Evolutionary conservation across 164 flowering plant species (phyloP), one percentile per base, ranked within the genome.

Genomic region (Cinnamomum micranthum): DNA sequence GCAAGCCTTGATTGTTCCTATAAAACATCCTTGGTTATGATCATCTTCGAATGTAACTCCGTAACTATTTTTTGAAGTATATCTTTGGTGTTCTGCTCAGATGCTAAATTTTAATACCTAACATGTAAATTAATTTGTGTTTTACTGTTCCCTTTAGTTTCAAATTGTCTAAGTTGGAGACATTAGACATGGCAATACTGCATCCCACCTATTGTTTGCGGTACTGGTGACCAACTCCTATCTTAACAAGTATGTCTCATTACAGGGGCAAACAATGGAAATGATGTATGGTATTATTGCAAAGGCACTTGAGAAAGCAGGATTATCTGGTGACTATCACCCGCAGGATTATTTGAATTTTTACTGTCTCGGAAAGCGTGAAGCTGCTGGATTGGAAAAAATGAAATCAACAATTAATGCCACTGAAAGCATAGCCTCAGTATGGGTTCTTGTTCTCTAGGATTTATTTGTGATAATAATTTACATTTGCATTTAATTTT

Each of bases 341-440:
- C 92, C 91, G 6, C 87, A 83, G 22, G 94, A 92, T 73, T 90
- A 86, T 75, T 77, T 92, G 77, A 89, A 85, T 75, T 89, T 90
- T 68, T 90, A 83, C 76, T 89, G 93, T 78, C 87, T 89, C 15
- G 93, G 93, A 17, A 88, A 87, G 64, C 85, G 91, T 33, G 90
- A 87, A 75, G 76, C 77, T 63, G 11, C 64, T 31, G 65, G 79
- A n/a, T n/a, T 69, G 14, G 81, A 72, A 74, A 62, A 71, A 31
- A 71, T 81, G 25, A 67, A 80, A 6, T 82, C 71, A 41, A 14
- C 77, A 63, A 67, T 24, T 75, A 73, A 81, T 41, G 58, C 75
- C 63, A 66, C 80, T 35, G 91, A 89, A 33, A 82, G 76, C 33
- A 79, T 75, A 65, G 78, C 80, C 25, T 22, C 75, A 86, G 90